Base-by-base conservation (phyloP, 495 filamentous ascomycete species). In the Xylaria curta region DNA sequence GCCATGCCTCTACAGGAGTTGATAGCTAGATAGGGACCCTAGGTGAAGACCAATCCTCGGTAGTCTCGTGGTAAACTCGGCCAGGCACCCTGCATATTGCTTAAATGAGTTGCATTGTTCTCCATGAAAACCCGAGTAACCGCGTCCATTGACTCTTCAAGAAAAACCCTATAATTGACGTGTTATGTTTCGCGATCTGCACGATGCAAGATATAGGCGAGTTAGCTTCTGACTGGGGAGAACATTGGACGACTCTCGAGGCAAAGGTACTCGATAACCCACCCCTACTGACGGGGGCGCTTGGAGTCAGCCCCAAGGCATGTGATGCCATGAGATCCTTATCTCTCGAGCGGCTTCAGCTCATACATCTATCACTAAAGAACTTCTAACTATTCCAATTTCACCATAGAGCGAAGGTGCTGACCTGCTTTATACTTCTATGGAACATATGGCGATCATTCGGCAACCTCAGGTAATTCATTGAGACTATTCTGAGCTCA, bases 111-210 rank as follows among this genome's bases (percentile, higher is more conserved):
- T 53, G 65, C 49, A 36, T 67, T 56, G 12, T 40, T 28, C 21
- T 38, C 24, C 58, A n/a, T 15, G 31, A 36, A 28, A 38, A 46
- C 8, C 26, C 38, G 47, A 70, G 47, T 21, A 40, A 33, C 15
- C 15, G 51, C n/a, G 21, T 19, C 56, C 60, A 44, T 21, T 56
- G 46, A 46, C 7, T 8, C 47, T 44, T 63, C 46, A 8, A 51
- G 40, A 33, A 63, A 12, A 42, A 53, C 19, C 46, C 26, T 69
- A 61, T 56, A 53, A 40, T 17, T 12, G 67, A 31, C 54, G 46
- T 53, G 26, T 33, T 42, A 36, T 40, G 46, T 70, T 49, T 64
- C 42, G 68, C 59, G 36, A 70, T 44, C 46, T 70, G 60, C 49
- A 64, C 58, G 9, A 64, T 49, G 31, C 36, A 46, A 31, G 58